These are phyloP conservation scores for Cystoderma amianthinum DNA, from an alignment of 768 basidiomycete genomes.

Conservation along the genomic window DNA sequence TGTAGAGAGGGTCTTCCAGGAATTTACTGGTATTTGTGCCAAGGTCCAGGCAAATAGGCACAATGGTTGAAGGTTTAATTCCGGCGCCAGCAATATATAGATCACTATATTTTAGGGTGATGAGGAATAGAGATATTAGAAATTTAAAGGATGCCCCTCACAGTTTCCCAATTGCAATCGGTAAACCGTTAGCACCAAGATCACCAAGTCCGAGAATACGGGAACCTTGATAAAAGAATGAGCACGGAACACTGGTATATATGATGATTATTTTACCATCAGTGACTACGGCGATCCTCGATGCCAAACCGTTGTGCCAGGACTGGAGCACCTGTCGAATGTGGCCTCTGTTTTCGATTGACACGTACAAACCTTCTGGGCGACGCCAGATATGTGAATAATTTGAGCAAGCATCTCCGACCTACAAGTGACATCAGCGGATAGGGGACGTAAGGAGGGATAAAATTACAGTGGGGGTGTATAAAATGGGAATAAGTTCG, in stretches of 20 bases:
- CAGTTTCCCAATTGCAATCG: constrained; percentile 72
- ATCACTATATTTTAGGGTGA: constrained; percentile 25
- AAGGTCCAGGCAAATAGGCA: constrained; percentile 68
- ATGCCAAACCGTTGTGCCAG: constrained; percentile 36
- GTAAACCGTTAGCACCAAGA: constrained; percentile 39
- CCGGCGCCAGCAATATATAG: constrained; percentile 72
- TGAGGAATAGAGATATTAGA: not conserved
- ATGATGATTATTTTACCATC: constrained; percentile 37
- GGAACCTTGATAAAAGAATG: constrained; percentile 31
- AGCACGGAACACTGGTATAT: not conserved
- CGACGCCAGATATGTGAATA: constrained; percentile 65
- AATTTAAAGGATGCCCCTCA: constrained; percentile 28
- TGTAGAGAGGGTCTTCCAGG: constrained; percentile 68
- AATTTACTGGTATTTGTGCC: constrained; percentile 69
- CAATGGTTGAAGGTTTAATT: constrained; percentile 42
- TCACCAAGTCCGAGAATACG: constrained; percentile 67
- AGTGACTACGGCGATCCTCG: constrained; percentile 72
- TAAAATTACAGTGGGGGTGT: constrained; percentile 59
- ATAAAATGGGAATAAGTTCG: constrained; percentile 64
- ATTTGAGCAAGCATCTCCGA: constrained; percentile 67
- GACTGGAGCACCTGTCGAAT: constrained; percentile 49
- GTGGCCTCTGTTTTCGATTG: constrained; percentile 59
- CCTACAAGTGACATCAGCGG: constrained; percentile 22
- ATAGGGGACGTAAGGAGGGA: constrained; percentile 5
- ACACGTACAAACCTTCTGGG: constrained; percentile 56